phyloP scores from a whole-genome alignment of 2,329 filamentous ascomycete genomes.

The Xylariales sp. region DNA sequence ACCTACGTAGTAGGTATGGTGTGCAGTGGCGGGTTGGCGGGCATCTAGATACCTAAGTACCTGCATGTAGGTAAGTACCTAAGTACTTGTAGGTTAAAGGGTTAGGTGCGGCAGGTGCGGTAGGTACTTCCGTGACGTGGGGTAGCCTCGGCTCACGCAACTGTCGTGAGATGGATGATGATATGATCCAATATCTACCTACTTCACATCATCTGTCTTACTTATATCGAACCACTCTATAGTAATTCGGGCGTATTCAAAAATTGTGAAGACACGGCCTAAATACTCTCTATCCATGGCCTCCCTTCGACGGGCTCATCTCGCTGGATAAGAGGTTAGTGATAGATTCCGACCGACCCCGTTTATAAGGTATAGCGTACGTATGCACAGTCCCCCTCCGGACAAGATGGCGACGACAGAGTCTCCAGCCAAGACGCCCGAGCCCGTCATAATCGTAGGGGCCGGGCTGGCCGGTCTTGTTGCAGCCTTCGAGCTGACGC shows the following conservation, averaged over 20 bases:
- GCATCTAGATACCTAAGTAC: no score
- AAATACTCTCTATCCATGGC: no score
- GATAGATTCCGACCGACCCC: background rate
- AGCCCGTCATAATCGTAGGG: conserved; percentile 67
- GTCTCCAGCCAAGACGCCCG: background rate
- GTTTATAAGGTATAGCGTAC: background rate
- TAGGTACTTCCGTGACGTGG: background rate
- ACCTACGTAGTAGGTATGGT: no score
- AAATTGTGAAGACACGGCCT: no score
- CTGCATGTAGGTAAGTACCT: no score
- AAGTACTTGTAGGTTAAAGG: no score
- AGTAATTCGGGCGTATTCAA: no score
- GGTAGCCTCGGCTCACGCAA: background rate
- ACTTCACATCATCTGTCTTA: background rate
- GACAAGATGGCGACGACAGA: conserved; percentile 23
- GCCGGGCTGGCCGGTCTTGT: conserved; percentile 70
- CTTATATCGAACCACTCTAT: conserved; percentile 6
- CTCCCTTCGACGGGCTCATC: no score
- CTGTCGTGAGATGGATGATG: background rate
- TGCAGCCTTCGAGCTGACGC: conserved; percentile 66
- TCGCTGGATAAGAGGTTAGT: background rate
- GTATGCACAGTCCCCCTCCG: background rate
- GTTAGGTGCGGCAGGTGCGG: no score
- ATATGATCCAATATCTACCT: background rate
- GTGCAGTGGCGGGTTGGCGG: no score